Evolutionary conservation across 2,329 filamentous ascomycete species (phyloP), one percentile per base, ranked within the genome.

Genomic region (Aspergillus quadrilineatus): DNA sequence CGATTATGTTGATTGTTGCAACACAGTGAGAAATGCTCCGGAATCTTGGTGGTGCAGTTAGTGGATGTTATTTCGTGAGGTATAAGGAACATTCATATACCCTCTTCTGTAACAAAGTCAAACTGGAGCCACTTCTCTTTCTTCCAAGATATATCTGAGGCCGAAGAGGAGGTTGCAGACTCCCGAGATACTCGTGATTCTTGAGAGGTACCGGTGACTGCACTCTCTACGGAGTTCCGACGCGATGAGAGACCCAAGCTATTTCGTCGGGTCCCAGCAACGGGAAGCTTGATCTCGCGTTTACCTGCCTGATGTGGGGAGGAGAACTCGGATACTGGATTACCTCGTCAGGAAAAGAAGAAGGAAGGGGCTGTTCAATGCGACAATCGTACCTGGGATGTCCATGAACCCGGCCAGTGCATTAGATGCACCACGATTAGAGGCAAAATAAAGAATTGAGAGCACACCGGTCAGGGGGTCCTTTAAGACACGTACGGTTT

Each of bases 141-240:
- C 42, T 30, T 37, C 36, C 34, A 34, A n/a, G n/a, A 9, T 4
- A 28, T n/a, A 15, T 51, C 28, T 4, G 22, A 34, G 2, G 28
- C 48, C 4, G 48, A 39, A 15, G 32, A 42, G 4, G 53, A 56
- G n/a, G 10, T 6, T 1, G n/a, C 14, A 2, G 54, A 56, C 4
- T 17, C 15, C 2, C 36, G 34, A 6, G 51, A 47, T 2, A 15
- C 29, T 14, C 49, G 50, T 4, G 56, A 58, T 5, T 59, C 53
- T 1, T 59, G 52, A 0, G 56, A 59, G 8, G 51, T 22, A 7
- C 37, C 44, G 7, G 53, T 59, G 5, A 34, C 42, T 2, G 53
- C 34, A 34, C 57, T 59, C 36, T 53, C 57, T 14, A 59, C 50
- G 10, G 57, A 59, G 37, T 53, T 50, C 5, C 57, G 57, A 7